Conservation (phyloP, 1,284 basidiomycete species). For the Pyrrhoderma noxium region DNA sequence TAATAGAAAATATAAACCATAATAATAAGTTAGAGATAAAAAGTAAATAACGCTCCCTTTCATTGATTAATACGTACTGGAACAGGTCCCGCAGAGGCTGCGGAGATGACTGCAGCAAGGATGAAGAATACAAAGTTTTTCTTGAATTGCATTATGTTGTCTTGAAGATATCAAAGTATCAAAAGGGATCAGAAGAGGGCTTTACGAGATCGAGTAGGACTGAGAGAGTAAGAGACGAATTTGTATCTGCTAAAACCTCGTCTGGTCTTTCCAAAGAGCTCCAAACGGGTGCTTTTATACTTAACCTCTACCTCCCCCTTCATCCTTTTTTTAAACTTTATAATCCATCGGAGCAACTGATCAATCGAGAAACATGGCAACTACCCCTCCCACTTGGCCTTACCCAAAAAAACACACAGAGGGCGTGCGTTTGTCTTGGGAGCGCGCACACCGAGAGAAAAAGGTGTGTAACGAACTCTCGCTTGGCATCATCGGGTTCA, state of each 20-base stretch:
- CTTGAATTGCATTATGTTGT: conserved; percentile 16
- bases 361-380: no score
- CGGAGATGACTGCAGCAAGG: conserved; percentile 16
- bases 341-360: no score
- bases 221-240: no score
- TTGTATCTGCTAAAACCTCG: no score
- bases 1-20: neutral
- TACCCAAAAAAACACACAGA: neutral
- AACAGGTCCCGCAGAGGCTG: conserved; percentile 10
- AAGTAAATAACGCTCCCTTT: no score
- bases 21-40: neutral
- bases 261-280: neutral
- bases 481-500: conserved; percentile 16
- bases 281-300: conserved; percentile 6
- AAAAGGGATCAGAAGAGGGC: conserved; percentile 1
- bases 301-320: neutral
- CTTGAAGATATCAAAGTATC: no score
- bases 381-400: no score
- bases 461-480: no score
- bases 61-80: conserved; percentile 9
- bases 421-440: conserved; percentile 5
- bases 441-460: neutral
- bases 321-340: no score
- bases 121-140: conserved; percentile 18
- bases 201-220: no score